Conservation (phyloP, 768 basidiomycete species). For the Megacollybia marginata region DNA sequence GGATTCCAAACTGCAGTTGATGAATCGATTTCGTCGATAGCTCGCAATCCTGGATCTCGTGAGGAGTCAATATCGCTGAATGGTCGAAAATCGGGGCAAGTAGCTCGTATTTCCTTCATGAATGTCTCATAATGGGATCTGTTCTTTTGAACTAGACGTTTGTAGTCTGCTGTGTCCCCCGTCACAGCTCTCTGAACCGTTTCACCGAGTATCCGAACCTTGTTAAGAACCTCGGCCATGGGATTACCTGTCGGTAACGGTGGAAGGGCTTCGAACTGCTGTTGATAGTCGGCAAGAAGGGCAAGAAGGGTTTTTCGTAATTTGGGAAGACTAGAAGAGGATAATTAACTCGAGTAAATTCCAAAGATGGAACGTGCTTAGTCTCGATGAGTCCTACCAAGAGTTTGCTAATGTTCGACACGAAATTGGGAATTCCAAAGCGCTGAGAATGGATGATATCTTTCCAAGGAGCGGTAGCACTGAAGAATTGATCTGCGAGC, state of each 20-base stretch:
- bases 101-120: constrained; percentile 22
- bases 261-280: constrained; percentile 34
- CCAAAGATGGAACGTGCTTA: not conserved
- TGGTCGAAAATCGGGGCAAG: constrained; percentile 28
- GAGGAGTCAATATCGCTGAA: no score
- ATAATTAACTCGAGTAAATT: not conserved
- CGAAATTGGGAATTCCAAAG: constrained; percentile 49
- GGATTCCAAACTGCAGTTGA: no score
- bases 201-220: constrained; percentile 37
- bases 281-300: constrained; percentile 26
- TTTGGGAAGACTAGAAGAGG: constrained; percentile 35
- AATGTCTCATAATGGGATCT: constrained; percentile 19
- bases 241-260: constrained; percentile 28
- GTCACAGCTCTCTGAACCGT: constrained; percentile 19
- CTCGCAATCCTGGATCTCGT: no score
- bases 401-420: constrained; percentile 40
- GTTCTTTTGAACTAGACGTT: constrained; percentile 22
- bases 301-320: constrained; percentile 30
- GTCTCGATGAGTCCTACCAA: constrained; percentile 18
- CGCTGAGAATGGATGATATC: constrained; percentile 33
- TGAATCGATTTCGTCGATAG: no score
- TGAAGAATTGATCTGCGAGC: constrained; percentile 38
- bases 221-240: constrained; percentile 34
- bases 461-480: constrained; percentile 43
- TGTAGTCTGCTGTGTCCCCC: constrained; percentile 17